These are phyloP conservation scores for Ustilago vetiveriae DNA, from an alignment of 1,284 basidiomycete species.

Conservation along the genomic window DNA sequence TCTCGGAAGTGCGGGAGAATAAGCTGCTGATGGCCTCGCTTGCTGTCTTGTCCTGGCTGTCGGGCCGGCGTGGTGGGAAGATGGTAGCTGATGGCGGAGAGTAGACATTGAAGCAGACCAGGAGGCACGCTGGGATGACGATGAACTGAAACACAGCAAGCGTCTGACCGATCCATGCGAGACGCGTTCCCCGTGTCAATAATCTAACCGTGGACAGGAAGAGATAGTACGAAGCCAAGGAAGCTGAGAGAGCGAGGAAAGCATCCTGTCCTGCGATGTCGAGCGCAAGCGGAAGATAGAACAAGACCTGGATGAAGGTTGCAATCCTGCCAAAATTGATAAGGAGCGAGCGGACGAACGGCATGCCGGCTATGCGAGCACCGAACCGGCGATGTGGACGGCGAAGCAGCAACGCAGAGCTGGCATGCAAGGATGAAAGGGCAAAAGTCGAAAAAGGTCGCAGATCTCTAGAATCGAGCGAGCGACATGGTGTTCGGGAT, in stretches of 20 bases:
- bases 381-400: too few species aligned
- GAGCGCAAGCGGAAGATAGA: conserved; percentile 64
- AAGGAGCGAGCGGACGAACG: conserved; percentile 35
- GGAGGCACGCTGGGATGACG: conserved; percentile 60
- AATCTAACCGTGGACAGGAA: conserved; percentile 59
- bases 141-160: conserved; percentile 62
- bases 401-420: too few species aligned
- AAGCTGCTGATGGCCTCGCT: conserved; percentile 33
- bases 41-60: conserved; percentile 22
- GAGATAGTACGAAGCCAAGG: conserved; percentile 63
- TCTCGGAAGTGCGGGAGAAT: conserved; percentile 11
- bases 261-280: conserved; percentile 65
- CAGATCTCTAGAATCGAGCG: conserved; percentile 1
- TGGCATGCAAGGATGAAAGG: neutral
- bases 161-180: conserved; percentile 54
- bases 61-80: conserved; percentile 29
- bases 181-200: conserved; percentile 41
- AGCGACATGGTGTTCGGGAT: conserved; percentile 6
- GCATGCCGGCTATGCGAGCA: conserved; percentile 28
- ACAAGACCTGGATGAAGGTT: conserved; percentile 62
- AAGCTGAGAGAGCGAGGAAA: conserved; percentile 64
- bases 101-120: conserved; percentile 63
- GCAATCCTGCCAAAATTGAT: conserved; percentile 55
- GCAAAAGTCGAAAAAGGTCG: neutral
- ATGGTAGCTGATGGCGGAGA: conserved; percentile 54